phyloP scores from a whole-genome alignment of 169 alveolate species.

The Theileria annulata region DNA sequence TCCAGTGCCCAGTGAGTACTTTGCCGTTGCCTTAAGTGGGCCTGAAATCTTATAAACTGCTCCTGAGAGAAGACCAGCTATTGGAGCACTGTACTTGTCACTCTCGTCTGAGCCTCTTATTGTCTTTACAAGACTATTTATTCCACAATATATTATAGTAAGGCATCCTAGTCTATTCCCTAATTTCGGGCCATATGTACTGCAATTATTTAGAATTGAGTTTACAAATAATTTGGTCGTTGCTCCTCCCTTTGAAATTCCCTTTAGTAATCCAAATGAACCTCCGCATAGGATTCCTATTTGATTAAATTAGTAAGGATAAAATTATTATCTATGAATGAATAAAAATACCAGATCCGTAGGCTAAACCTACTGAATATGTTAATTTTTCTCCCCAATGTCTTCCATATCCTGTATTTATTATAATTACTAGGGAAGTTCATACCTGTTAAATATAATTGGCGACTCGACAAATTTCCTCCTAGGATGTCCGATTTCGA shows the following conservation, averaged over 20 bases:
- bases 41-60: slow-evolving; percentile 79
- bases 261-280: slow-evolving; percentile 78
- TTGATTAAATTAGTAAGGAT: neutral
- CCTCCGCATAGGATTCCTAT: slow-evolving; percentile 84
- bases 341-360: slow-evolving; percentile 78
- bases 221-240: slow-evolving; percentile 81
- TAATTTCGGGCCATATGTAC: slow-evolving; percentile 79
- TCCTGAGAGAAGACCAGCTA: slow-evolving; percentile 84
- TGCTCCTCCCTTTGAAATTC: slow-evolving; percentile 84
- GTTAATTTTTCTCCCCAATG: slow-evolving; percentile 87
- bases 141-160: slow-evolving; percentile 80
- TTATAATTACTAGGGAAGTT: neutral
- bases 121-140: slow-evolving; percentile 71
- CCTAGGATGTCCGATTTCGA: slow-evolving; percentile 53
- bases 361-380: slow-evolving; percentile 84
- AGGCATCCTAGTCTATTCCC: slow-evolving; percentile 82
- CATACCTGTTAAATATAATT: slow-evolving; percentile 69
- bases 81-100: slow-evolving; percentile 72
- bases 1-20: slow-evolving; percentile 68
- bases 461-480: slow-evolving; percentile 50
- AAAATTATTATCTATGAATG: neutral
- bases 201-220: slow-evolving; percentile 80
- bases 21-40: slow-evolving; percentile 63
- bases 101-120: slow-evolving; percentile 64
- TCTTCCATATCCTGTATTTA: slow-evolving; percentile 76